A percentile compares a stretch with the other conserved stretches of the same genome.
These are phyloP conservation scores for Marasmius fiardii DNA, from an alignment of 1,284 basidiomycete species.

Conservation along the genomic window DNA sequence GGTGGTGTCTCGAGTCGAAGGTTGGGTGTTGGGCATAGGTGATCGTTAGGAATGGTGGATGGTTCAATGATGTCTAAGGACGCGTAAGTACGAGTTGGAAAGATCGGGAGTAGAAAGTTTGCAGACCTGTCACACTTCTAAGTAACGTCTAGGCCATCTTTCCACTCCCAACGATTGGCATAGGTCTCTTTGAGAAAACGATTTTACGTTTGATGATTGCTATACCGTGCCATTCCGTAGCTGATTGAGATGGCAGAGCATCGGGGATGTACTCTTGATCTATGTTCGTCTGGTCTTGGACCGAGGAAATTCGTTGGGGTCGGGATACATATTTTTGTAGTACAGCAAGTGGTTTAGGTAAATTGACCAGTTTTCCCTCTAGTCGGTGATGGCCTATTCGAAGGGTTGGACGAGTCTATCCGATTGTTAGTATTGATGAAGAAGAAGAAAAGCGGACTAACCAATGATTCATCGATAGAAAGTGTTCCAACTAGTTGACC, in stretches of 20 bases:
- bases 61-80: no score
- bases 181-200: slow-evolving; percentile 73
- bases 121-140: no score
- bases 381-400: slow-evolving; percentile 85
- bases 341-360: slow-evolving; percentile 69
- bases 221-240: slow-evolving; percentile 31
- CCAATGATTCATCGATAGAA: slow-evolving; percentile 46
- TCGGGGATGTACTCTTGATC: no score
- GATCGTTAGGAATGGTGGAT: no score
- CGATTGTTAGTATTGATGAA: neutral
- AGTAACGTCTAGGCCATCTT: no score
- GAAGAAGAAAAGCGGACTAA: slow-evolving; percentile 23
- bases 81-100: no score
- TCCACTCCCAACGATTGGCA: slow-evolving; percentile 48
- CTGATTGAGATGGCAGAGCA: neutral
- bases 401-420: slow-evolving; percentile 74
- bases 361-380: slow-evolving; percentile 78
- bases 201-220: slow-evolving; percentile 76
- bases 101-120: no score
- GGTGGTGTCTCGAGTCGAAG: no score
- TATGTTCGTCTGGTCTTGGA: no score
- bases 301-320: no score
- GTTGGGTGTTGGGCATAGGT: no score
- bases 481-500: slow-evolving; percentile 66
- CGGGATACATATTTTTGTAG: neutral